phyloP scores from a whole-genome alignment of 78 protist species.

The Monosiga brevicollis region DNA sequence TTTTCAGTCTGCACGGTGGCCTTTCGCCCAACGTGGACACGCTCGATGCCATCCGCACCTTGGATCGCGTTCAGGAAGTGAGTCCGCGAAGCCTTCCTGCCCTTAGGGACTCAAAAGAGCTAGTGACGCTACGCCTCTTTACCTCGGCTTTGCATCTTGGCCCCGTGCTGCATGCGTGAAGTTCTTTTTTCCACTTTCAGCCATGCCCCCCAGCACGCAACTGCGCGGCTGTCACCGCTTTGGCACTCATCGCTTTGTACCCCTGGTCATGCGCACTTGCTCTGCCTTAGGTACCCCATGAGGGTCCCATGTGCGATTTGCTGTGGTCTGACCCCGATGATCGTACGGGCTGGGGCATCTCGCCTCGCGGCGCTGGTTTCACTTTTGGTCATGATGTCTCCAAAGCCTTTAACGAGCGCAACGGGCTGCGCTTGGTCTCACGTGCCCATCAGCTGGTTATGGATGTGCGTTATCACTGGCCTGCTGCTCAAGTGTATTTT shows the following conservation, averaged over 20 bases:
- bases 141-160: too few relatives aligned
- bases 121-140: too few relatives aligned
- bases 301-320: conserved; percentile 95
- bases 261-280: too few relatives aligned
- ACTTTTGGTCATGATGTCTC: conserved; percentile 86
- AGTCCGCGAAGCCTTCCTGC: too few relatives aligned
- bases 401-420: conserved; percentile 59
- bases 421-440: conserved; percentile 78
- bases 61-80: conserved; percentile 54
- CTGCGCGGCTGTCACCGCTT: too few relatives aligned
- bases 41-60: conserved; percentile 61
- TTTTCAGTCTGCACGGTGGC: conserved; percentile 97
- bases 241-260: too few relatives aligned
- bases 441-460: conserved; percentile 96
- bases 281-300: conserved; percentile 93
- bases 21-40: conserved; percentile 74
- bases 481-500: not conserved
- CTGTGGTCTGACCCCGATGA: conserved; percentile 99
- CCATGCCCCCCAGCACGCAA: too few relatives aligned
- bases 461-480: not conserved
- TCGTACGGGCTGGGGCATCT: conserved; percentile 79
- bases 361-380: conserved; percentile 98
- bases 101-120: too few relatives aligned
- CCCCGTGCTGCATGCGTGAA: too few relatives aligned
- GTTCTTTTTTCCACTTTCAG: too few relatives aligned